Base-by-base conservation (phyloP, 164 flowering plant species). In the Magnolia officinalis region DNA sequence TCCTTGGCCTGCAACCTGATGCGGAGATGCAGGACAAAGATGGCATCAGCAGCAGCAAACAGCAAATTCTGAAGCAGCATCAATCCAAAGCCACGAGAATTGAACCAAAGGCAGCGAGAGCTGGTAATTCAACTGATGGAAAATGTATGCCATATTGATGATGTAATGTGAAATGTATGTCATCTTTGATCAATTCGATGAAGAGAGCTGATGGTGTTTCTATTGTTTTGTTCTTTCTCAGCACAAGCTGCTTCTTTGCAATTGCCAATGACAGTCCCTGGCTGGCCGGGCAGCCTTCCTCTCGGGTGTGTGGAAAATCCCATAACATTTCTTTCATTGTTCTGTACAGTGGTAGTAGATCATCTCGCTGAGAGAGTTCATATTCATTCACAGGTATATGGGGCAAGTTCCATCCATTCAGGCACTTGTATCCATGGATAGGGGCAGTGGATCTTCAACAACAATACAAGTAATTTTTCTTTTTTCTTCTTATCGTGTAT, bases 271-370 rank as follows among this genome's bases (percentile, higher is more conserved):
- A 80, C 96, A 6, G 75, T 91, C 66, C 79, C 93, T 75, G 84
- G 90, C 74, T 96, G 98, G 99, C 94, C 93, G 9, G 92, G 94
- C 67, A 96, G 92, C 23, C 83, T 92, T 89, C 90, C 92, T 84
- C 81, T 92, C 85, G 97, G 98, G 96, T 94, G 88, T 37, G 87
- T 59, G 68, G 24, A 65, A n/a, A 71, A 5, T 26, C 50, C 50
- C 20, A 3, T 50, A 77, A 19, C 10, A 3, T 72, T 70, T 63
- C 67, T n/a, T 18, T 63, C 9, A 70, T 29, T 63, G 14, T 74
- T 73, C 76, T 71, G 20, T 80, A 1, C 0, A 55, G 9, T 61
- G 8, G 74, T 50, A 7, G 59, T 8, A 29, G 52, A 63, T 52
- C 37, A 52, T 29, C 18, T 37, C 29, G 10, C 65, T 72, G 19